These are phyloP conservation scores for Talaromyces sp. DNA, from an alignment of 2,329 filamentous ascomycete genomes.

Conservation along the genomic window DNA sequence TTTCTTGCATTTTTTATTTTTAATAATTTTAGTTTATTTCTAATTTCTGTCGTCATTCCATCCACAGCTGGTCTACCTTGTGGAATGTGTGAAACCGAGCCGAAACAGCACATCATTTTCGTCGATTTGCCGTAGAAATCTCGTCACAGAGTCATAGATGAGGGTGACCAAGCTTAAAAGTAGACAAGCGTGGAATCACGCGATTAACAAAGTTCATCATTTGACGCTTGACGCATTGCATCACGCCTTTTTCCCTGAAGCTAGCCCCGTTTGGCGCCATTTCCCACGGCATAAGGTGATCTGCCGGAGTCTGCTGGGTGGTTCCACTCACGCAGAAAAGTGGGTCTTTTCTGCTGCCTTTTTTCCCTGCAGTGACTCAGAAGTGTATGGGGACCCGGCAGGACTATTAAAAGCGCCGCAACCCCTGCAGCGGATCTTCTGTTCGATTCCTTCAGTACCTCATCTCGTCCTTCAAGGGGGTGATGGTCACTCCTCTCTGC, in stretches of 20 bases:
- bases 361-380: constrained; percentile 25
- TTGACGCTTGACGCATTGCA: constrained; percentile 12
- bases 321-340: constrained; percentile 15
- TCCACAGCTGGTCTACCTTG: background rate
- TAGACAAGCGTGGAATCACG: constrained; percentile 4
- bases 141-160: background rate
- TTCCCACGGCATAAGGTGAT: constrained; percentile 23
- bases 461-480: constrained; percentile 41
- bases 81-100: background rate
- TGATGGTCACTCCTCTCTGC: constrained; percentile 41
- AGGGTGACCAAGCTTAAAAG: background rate
- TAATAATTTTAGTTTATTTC: background rate
- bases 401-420: constrained; percentile 18
- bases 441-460: constrained; percentile 24
- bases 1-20: constrained; percentile 14
- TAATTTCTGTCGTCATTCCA: background rate
- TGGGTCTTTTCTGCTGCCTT: constrained; percentile 1
- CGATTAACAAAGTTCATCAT: constrained; percentile 7
- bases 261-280: constrained; percentile 16
- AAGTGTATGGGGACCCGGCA: background rate
- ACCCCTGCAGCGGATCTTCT: constrained; percentile 16
- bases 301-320: constrained; percentile 12
- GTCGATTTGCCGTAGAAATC: background rate
- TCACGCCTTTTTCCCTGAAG: constrained; percentile 20
- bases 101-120: constrained; percentile 7